phyloP scores from a whole-genome alignment of 768 basidiomycete species.

The Termitomyces sp. region DNA sequence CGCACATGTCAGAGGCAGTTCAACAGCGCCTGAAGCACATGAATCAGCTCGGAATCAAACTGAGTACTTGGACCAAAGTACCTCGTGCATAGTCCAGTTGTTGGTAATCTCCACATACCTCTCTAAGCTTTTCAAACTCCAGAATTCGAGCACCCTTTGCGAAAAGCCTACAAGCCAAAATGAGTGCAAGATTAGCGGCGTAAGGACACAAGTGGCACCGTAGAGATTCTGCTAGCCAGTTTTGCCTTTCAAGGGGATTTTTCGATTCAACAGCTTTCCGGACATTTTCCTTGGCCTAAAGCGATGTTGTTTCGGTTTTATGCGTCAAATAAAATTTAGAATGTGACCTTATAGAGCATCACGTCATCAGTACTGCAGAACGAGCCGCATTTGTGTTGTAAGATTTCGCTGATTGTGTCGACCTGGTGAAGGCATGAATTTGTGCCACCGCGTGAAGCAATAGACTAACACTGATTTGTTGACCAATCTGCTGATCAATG shows the following conservation, averaged over 20 bases:
- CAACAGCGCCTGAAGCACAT: constrained; percentile 61
- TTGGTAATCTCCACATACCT: constrained; percentile 88
- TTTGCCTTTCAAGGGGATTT: constrained; percentile 68
- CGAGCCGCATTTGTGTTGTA: constrained; percentile 92
- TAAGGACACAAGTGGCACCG: constrained; percentile 42
- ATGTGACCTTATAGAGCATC: constrained; percentile 84
- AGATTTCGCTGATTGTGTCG: constrained; percentile 91
- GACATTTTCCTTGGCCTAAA: constrained; percentile 87
- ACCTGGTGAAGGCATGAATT: constrained; percentile 48
- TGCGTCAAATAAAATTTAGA: background rate
- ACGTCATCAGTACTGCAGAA: constrained; percentile 99
- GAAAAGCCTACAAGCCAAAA: constrained; percentile 57
- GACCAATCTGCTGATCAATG: constrained; percentile 97
- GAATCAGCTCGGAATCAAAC: background rate
- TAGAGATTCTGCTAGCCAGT: constrained; percentile 81
- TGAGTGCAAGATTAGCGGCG: background rate
- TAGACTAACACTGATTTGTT: constrained; percentile 81
- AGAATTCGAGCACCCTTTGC: constrained; percentile 83
- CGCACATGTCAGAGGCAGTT: constrained; percentile 82
- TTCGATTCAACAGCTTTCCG: constrained; percentile 83
- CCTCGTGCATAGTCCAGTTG: constrained; percentile 81
- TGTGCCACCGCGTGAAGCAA: background rate
- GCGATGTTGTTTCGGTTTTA: background rate
- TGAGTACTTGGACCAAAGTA: constrained; percentile 18
- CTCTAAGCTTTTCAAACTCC: constrained; percentile 77